phyloP scores from a whole-genome alignment of 106 monocot species.

The Apostasia ramifera region DNA sequence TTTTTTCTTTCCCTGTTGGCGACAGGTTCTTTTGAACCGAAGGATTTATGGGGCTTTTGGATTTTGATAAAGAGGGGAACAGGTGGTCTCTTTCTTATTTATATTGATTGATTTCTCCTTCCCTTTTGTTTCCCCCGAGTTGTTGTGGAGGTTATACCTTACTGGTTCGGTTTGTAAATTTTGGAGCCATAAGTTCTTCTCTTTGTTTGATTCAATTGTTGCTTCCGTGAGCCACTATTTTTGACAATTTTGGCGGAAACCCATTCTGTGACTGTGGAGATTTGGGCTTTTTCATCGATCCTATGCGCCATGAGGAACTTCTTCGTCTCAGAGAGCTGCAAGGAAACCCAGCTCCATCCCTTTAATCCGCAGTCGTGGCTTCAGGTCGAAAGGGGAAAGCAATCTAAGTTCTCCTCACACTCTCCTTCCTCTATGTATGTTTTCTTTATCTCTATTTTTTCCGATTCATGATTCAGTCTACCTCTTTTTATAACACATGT shows the following conservation, averaged over 20 bases:
- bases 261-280: conserved; percentile 63
- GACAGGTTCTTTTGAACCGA: too few species aligned
- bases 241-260: conserved; percentile 7
- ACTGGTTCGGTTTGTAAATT: too few species aligned
- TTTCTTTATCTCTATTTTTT: background rate
- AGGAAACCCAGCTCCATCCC: conserved; percentile 81
- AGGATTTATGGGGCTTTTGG: too few species aligned
- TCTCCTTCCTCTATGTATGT: conserved; percentile 90
- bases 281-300: conserved; percentile 68
- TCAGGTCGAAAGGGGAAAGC: conserved; percentile 94
- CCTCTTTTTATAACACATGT: background rate
- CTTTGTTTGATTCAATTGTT: too few species aligned
- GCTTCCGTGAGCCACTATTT: background rate
- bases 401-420: conserved; percentile 61
- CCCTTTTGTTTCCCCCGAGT: too few species aligned
- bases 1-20: too few species aligned
- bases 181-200: too few species aligned
- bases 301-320: conserved; percentile 80
- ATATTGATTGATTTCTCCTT: too few species aligned
- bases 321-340: conserved; percentile 75
- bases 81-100: too few species aligned
- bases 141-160: too few species aligned
- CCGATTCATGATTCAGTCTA: background rate
- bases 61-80: too few species aligned
- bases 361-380: conserved; percentile 97